A percentile compares a stretch with the other conserved stretches of the same genome.
Conservation (phyloP, 495 filamentous ascomycete species). For the Penicillium taxi region DNA sequence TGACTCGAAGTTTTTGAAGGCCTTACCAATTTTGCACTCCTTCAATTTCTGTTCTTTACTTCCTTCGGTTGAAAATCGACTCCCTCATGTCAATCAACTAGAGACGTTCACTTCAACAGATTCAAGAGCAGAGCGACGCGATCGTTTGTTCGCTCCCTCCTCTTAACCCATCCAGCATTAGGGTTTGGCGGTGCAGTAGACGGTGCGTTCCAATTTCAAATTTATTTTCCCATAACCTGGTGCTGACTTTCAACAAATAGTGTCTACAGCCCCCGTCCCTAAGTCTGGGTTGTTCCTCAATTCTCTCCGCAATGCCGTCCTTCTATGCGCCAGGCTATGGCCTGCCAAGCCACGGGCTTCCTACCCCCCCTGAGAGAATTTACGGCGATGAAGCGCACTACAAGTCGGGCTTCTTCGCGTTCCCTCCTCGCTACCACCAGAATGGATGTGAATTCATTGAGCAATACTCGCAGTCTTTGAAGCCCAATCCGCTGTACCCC, state of each 20-base stretch:
- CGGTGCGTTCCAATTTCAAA: constrained; percentile 30
- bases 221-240: constrained; percentile 3
- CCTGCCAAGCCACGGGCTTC: too few relatives aligned
- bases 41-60: constrained; percentile 22
- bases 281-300: constrained; percentile 25
- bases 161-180: constrained; percentile 33
- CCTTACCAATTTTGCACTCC: constrained; percentile 11
- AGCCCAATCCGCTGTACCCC: constrained; percentile 34
- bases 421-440: constrained; percentile 41
- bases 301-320: constrained; percentile 34
- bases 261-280: constrained; percentile 26
- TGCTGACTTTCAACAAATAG: constrained; percentile 12
- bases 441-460: constrained; percentile 44
- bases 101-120: constrained; percentile 26
- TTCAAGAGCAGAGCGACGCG: constrained; percentile 34
- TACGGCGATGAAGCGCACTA: constrained; percentile 36
- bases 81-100: constrained; percentile 41
- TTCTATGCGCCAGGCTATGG: constrained; percentile 40
- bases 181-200: constrained; percentile 39
- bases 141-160: constrained; percentile 38
- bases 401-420: constrained; percentile 32
- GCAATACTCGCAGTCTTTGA: constrained; percentile 41
- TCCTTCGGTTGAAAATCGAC: constrained; percentile 16
- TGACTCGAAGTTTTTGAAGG: background rate
- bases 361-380: constrained; percentile 40